Percentiles rank a stretch among this genome's conserved stretches.
These are phyloP conservation scores for Beauveria medogensis DNA, from an alignment of 2,329 filamentous ascomycete genomes.

Conservation along the genomic window DNA sequence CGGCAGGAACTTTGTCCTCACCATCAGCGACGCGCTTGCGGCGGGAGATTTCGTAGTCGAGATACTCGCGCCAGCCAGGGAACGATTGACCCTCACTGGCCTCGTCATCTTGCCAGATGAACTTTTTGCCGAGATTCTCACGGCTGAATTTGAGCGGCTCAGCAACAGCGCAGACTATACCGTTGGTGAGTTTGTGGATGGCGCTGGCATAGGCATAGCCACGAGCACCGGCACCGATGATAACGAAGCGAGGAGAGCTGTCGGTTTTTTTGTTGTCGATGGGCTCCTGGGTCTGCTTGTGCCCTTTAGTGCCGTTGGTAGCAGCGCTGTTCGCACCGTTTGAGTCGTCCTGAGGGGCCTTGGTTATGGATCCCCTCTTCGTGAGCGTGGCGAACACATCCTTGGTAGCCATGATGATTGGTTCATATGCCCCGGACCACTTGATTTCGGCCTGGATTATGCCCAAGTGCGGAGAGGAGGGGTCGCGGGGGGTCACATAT, in stretches of 20 bases:
- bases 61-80: constrained; percentile 63
- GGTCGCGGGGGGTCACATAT: constrained; percentile 14
- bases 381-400: constrained; percentile 15
- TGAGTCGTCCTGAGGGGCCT: not conserved
- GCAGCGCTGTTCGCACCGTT: not conserved
- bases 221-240: constrained; percentile 77
- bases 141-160: constrained; percentile 78
- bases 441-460: not conserved
- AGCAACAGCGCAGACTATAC: constrained; percentile 66
- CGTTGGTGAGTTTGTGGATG: constrained; percentile 56
- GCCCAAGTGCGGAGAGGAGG: not conserved
- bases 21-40: constrained; percentile 45
- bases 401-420: constrained; percentile 17
- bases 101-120: constrained; percentile 57
- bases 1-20: constrained; percentile 36
- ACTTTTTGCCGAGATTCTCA: constrained; percentile 56
- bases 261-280: constrained; percentile 21
- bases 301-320: not conserved
- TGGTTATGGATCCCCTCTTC: constrained; percentile 8
- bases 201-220: constrained; percentile 67
- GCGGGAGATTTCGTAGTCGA: constrained; percentile 61
- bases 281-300: not conserved
- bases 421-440: not conserved
- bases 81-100: constrained; percentile 61
- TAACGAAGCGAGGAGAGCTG: constrained; percentile 57